A percentile compares a stretch with the other conserved stretches of the same genome.
Evolutionary conservation across 805 yeast species (phyloP).

Genomic region (Saturnispora saitoi): DNA sequence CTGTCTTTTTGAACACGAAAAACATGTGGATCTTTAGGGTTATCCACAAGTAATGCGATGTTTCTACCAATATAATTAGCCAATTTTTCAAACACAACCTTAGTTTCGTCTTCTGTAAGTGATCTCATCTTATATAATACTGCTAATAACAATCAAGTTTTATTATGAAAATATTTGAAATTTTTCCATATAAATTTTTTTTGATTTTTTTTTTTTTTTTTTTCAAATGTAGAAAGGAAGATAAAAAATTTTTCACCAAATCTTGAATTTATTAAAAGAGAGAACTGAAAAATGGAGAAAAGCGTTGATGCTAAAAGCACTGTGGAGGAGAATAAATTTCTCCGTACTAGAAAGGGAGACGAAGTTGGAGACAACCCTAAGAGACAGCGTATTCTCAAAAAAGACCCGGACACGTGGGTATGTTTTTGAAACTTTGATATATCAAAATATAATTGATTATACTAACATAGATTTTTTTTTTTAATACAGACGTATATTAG

Average conservation of each 20-base stretch:
- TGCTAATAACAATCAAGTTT: background rate
- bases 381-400: slow-evolving; percentile 24
- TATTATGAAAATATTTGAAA: background rate
- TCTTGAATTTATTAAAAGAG: background rate
- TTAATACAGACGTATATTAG: slow-evolving; percentile 36
- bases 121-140: slow-evolving; percentile 66
- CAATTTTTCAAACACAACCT: slow-evolving; percentile 88
- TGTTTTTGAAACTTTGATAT: slow-evolving; percentile 26
- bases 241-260: slow-evolving; percentile 5
- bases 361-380: slow-evolving; percentile 21
- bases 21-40: slow-evolving; percentile 82
- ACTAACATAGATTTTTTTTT: slow-evolving; percentile 1
- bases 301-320: background rate
- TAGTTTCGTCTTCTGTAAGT: slow-evolving; percentile 93
- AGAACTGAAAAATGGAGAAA: background rate
- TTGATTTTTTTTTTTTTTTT: background rate
- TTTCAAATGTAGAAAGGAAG: background rate
- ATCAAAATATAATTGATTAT: background rate
- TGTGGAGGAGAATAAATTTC: slow-evolving; percentile 8
- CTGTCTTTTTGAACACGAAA: slow-evolving; percentile 94
- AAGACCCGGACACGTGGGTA: slow-evolving; percentile 47
- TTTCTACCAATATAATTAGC: slow-evolving; percentile 97
- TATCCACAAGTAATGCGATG: slow-evolving; percentile 78
- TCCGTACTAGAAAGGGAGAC: slow-evolving; percentile 22
- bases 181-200: background rate